A percentile compares a stretch with the other conserved stretches of the same genome.
Evolutionary conservation across 2,329 filamentous ascomycete genomes (phyloP).

Genomic region (Fusarium abutilonis): DNA sequence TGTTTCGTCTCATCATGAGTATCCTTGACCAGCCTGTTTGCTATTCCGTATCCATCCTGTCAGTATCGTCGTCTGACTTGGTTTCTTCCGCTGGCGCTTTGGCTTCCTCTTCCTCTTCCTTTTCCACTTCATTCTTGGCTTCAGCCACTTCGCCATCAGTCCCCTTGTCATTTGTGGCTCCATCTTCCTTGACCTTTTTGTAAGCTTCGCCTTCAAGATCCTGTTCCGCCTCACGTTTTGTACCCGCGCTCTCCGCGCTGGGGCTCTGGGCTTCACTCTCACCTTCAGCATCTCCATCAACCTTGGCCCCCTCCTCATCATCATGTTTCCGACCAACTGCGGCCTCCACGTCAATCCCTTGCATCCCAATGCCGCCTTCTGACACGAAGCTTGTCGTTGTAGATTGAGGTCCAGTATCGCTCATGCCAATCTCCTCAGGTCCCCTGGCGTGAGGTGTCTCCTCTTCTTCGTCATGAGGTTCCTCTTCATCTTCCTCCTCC

Average conservation of each 20-base stretch:
- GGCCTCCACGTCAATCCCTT: slow-evolving; percentile 68
- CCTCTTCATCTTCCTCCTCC: slow-evolving; percentile 47
- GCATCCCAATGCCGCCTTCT: slow-evolving; percentile 58
- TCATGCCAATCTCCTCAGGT: slow-evolving; percentile 83
- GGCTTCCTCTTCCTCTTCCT: slow-evolving; percentile 15
- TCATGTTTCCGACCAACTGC: slow-evolving; percentile 65
- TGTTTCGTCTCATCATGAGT: slow-evolving; percentile 20
- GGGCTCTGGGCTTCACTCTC: slow-evolving; percentile 46
- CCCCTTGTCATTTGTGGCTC: slow-evolving; percentile 53
- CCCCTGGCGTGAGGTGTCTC: slow-evolving; percentile 83
- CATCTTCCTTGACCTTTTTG: slow-evolving; percentile 63
- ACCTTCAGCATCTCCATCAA: slow-evolving; percentile 37
- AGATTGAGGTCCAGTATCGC: slow-evolving; percentile 82
- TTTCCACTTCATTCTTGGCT: slow-evolving; percentile 4
- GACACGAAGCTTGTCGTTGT: slow-evolving; percentile 54
- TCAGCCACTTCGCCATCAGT: slow-evolving; percentile 23
- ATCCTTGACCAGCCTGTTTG: neutral
- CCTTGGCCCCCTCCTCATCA: slow-evolving; percentile 41
- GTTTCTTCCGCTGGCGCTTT: slow-evolving; percentile 33
- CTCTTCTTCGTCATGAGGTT: slow-evolving; percentile 59
- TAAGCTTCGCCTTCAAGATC: slow-evolving; percentile 53
- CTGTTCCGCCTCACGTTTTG: slow-evolving; percentile 67
- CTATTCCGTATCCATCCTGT: slow-evolving; percentile 45
- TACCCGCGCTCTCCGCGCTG: slow-evolving; percentile 50
- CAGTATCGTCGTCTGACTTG: slow-evolving; percentile 34